Evolutionary conservation across 2,329 filamentous ascomycete species (phyloP).

Genomic region (Xylaria sp.): DNA sequence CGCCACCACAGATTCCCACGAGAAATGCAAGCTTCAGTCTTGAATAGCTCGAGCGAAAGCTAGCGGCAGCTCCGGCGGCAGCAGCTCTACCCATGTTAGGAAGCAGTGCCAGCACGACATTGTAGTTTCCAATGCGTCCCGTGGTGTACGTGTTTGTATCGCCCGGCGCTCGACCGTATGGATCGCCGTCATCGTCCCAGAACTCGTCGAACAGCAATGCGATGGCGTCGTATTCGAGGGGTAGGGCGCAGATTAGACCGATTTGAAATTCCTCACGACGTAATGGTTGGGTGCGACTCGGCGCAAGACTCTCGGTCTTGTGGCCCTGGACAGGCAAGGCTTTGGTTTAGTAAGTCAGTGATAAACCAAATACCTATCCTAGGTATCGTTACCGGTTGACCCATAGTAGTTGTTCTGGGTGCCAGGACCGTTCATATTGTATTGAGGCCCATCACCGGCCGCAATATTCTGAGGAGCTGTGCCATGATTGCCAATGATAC

Average conservation of each 20-base stretch:
- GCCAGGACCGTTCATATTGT: slow-evolving; percentile 4
- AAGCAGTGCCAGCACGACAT: slow-evolving; percentile 48
- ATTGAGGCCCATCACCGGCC: slow-evolving; percentile 11
- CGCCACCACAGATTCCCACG: slow-evolving; percentile 42
- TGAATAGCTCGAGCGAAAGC: slow-evolving; percentile 35
- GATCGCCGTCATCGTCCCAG: slow-evolving; percentile 41
- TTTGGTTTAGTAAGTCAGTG: neutral
- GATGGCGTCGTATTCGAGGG: slow-evolving; percentile 45
- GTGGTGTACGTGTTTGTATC: slow-evolving; percentile 47
- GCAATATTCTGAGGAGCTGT: neutral
- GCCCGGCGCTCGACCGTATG: slow-evolving; percentile 41
- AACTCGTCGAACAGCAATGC: slow-evolving; percentile 42
- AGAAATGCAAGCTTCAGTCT: slow-evolving; percentile 37
- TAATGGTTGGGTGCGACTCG: slow-evolving; percentile 11
- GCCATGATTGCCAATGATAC: slow-evolving; percentile 4
- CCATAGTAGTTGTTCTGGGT: slow-evolving; percentile 22
- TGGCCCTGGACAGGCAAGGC: neutral
- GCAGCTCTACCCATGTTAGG: slow-evolving; percentile 45
- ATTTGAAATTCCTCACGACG: slow-evolving; percentile 44
- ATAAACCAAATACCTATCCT: neutral
- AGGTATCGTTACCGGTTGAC: neutral
- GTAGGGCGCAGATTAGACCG: slow-evolving; percentile 49
- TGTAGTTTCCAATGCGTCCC: slow-evolving; percentile 44
- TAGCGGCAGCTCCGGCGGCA: slow-evolving; percentile 37
- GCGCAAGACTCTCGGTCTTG: neutral